These are phyloP conservation scores for Penicillium janthinellum DNA, from an alignment of 2,329 filamentous ascomycete genomes.

Conservation along the genomic window DNA sequence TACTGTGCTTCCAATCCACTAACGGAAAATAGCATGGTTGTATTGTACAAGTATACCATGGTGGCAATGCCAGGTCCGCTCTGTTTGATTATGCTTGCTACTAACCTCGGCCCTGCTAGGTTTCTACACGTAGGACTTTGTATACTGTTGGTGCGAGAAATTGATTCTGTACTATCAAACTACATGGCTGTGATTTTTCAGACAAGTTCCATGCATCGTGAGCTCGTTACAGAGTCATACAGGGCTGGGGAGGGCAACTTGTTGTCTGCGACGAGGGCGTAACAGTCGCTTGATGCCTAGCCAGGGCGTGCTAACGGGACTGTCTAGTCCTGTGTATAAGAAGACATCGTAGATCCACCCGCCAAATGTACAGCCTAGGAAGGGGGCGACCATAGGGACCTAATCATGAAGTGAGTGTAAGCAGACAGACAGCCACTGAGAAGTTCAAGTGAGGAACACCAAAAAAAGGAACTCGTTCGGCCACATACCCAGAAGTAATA, in stretches of 20 bases:
- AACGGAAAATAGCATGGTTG: too few relatives aligned
- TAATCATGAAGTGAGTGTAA: conserved; percentile 29
- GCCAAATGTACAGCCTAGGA: conserved; percentile 64
- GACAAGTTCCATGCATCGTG: not conserved
- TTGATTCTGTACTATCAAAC: not conserved
- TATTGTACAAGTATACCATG: not conserved
- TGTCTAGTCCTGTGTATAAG: conserved; percentile 67
- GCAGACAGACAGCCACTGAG: not conserved
- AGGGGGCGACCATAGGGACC: conserved; percentile 73
- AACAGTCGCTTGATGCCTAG: conserved; percentile 61
- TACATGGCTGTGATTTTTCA: not conserved
- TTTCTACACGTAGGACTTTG: not conserved
- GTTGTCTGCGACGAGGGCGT: conserved; percentile 21
- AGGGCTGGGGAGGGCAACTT: conserved; percentile 16
- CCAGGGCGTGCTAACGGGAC: conserved; percentile 68
- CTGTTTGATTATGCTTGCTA: too few relatives aligned
- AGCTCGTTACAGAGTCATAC: conserved; percentile 14
- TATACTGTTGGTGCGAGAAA: not conserved
- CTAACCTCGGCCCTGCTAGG: not conserved
- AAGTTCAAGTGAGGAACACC: too few relatives aligned
- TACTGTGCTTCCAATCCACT: too few relatives aligned
- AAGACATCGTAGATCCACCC: conserved; percentile 69
- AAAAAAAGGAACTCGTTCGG: not conserved
- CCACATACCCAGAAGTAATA: conserved; percentile 71
- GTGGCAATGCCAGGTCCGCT: too few relatives aligned